Percentiles rank a stretch among this genome's conserved stretches.
Conservation (phyloP, 805 yeast species). For the Candida berthetii region DNA sequence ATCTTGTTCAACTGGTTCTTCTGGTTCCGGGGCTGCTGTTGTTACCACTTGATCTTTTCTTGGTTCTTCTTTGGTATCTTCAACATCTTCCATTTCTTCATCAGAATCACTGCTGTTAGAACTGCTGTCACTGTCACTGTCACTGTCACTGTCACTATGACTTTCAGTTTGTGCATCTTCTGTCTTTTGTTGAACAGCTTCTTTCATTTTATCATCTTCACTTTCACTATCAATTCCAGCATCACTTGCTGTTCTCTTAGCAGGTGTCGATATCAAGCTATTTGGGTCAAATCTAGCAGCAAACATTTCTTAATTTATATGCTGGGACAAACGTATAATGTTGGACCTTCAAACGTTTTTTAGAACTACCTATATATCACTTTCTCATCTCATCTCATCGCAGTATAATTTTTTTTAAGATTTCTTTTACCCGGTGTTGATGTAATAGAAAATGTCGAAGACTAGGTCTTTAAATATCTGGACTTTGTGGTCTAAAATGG, state of each 20-base stretch:
- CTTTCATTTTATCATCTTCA: slow-evolving; percentile 12
- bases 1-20: slow-evolving; percentile 17
- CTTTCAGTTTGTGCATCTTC: slow-evolving; percentile 3
- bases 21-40: too few relatives aligned
- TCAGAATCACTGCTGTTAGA: slow-evolving; percentile 8
- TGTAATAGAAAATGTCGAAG: too few relatives aligned
- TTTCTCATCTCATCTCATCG: background rate
- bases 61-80: slow-evolving; percentile 3
- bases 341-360: too few relatives aligned
- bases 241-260: slow-evolving; percentile 19
- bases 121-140: slow-evolving; percentile 2
- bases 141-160: slow-evolving; percentile 1
- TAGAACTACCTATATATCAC: too few relatives aligned
- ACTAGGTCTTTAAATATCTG: too few relatives aligned
- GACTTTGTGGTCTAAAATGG: too few relatives aligned
- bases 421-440: background rate
- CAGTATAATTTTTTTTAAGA: background rate
- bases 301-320: slow-evolving; percentile 38
- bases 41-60: slow-evolving; percentile 4
- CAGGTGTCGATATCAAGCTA: slow-evolving; percentile 8
- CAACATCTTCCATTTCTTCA: slow-evolving; percentile 1
- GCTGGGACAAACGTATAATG: too few relatives aligned
- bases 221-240: slow-evolving; percentile 6
- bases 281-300: slow-evolving; percentile 60
- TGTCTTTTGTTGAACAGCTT: slow-evolving; percentile 1